Base-by-base conservation (phyloP, 106 monocot genomes). In the Allium sativum region DNA sequence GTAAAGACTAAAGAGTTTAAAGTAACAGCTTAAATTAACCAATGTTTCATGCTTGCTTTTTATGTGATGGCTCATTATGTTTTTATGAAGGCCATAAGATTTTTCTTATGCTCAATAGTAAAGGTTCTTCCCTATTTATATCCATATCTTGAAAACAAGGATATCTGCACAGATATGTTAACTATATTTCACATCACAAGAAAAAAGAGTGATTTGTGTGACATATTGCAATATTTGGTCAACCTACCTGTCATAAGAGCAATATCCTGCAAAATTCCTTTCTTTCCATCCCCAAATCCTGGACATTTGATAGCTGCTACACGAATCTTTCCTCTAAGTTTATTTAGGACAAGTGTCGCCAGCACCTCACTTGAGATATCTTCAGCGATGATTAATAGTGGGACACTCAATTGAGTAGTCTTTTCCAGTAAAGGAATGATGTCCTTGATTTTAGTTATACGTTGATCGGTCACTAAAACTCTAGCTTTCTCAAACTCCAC, bases 401-500 rank as follows among this genome's bases (percentile, higher is more conserved):
- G 92, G n/a, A 82, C 85, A 61, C 98, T 82, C 20, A 99, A 73
- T 40, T 99, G 98, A 58, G 81, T 77, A 20, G 77, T 61, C 74
- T 92, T 99, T 66, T 99, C 92, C 43, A 99, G 65, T 12, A 99
- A 55, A 51, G 88, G 92, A 66, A 99, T 58, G 13, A 99, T 77
- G 21, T 88, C 73, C 56, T 81, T 86, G 16, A 92, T 58, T 74
- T 70, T 78, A 21, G 67, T 65, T 48, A 99, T 76, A 62, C 81
- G 85, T 54, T 85, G 92, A 77, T 99, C 98, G 44, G 98, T 92
- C 17, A 99, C 84, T 55, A 99, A 83, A 46, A 99, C 78, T 73
- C 77, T 99, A 58, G 88, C 82, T 77, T 92, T 92, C 58, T 88
- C 67, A 72, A 99, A 88, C 67, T 99, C 98, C 48, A 92, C 98